Evolutionary conservation across 306 rosid species (phyloP).

Genomic region (Malus sieversii): DNA sequence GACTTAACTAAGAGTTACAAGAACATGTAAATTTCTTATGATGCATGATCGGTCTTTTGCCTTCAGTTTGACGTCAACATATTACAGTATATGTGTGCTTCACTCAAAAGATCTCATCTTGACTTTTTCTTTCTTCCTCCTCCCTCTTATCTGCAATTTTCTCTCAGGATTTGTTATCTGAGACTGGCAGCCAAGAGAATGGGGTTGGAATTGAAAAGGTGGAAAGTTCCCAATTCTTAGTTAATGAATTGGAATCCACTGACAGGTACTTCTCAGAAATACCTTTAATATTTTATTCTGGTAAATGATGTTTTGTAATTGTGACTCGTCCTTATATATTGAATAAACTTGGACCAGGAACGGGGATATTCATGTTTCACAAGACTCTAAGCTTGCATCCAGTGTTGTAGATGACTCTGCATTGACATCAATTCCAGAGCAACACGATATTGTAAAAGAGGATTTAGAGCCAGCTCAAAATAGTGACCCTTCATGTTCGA

Average conservation of each 20-base stretch:
- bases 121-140: background rate
- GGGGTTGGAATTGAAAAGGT: constrained; percentile 38
- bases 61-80: background rate
- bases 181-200: constrained; percentile 49
- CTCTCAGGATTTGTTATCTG: constrained; percentile 56
- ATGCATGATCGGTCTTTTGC: background rate
- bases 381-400: constrained; percentile 29
- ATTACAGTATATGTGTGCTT: background rate
- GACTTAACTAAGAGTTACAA: too few species aligned
- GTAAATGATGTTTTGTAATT: background rate
- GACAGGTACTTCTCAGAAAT: constrained; percentile 38
- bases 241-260: constrained; percentile 33
- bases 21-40: background rate
- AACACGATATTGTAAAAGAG: constrained; percentile 12
- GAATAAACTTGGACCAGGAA: constrained; percentile 40
- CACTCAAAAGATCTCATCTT: background rate
- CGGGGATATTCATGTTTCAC: constrained; percentile 18
- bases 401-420: constrained; percentile 29
- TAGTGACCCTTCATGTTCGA: constrained; percentile 30
- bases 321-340: constrained; percentile 13
- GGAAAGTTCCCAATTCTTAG: constrained; percentile 22
- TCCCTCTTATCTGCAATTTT: constrained; percentile 25
- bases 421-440: constrained; percentile 26
- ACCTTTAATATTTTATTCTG: background rate
- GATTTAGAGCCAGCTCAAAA: constrained; percentile 33